A percentile compares a stretch with the other conserved stretches of the same genome.
Evolutionary conservation across 352 stramenopile species (phyloP).

Genomic region (Globisporangium canariense): DNA sequence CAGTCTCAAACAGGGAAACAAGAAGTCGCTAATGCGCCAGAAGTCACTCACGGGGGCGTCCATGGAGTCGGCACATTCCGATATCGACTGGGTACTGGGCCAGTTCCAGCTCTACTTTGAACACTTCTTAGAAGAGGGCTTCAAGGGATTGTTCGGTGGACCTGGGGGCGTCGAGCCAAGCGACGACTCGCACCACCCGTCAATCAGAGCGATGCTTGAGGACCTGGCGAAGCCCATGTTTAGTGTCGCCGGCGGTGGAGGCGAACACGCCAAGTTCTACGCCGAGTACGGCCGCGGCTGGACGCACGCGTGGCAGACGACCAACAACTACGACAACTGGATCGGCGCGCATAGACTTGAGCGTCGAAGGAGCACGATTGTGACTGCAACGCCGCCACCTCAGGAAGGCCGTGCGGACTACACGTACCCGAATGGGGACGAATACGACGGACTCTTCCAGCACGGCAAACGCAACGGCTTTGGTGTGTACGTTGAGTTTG

Average conservation of each 20-base stretch:
- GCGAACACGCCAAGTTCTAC: constrained; percentile 39
- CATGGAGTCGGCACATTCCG: constrained; percentile 26
- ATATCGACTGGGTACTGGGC: constrained; percentile 56
- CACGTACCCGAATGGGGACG: constrained; percentile 69
- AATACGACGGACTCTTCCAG: constrained; percentile 73
- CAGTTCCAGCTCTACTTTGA: constrained; percentile 71
- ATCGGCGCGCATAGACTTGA: constrained; percentile 28
- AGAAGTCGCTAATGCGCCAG: constrained; percentile 9
- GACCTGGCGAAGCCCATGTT: constrained; percentile 49
- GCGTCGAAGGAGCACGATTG: constrained; percentile 24
- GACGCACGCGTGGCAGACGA: constrained; percentile 63
- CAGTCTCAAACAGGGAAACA: neutral
- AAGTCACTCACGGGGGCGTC: constrained; percentile 6
- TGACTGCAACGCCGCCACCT: constrained; percentile 24
- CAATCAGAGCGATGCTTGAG: constrained; percentile 49
- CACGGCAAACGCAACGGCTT: constrained; percentile 66
- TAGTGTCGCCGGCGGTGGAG: constrained; percentile 1
- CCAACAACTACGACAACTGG: constrained; percentile 61
- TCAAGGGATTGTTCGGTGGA: constrained; percentile 23
- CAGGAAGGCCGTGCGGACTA: constrained; percentile 44
- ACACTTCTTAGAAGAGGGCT: constrained; percentile 42
- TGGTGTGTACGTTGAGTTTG: constrained; percentile 70
- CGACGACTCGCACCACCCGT: constrained; percentile 35
- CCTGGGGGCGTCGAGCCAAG: constrained; percentile 13
- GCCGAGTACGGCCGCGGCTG: constrained; percentile 57